Evolutionary conservation across 2,329 filamentous ascomycete genomes (phyloP).

Genomic region (Pseudogymnoascus verrucosus): DNA sequence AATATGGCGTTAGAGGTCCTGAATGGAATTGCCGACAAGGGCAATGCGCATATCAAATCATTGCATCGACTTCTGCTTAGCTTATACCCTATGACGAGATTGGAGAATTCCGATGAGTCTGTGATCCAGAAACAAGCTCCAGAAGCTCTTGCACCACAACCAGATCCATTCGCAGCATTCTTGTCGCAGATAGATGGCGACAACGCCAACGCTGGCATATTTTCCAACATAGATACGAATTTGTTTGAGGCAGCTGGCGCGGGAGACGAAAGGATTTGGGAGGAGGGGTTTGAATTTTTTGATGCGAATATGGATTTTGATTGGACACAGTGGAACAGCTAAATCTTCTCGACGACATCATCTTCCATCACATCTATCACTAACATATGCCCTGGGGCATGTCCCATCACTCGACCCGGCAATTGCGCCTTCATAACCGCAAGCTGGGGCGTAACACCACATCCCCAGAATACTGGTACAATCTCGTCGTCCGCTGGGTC

Average conservation of each 20-base stretch:
- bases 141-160: not conserved
- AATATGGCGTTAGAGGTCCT: slow-evolving; percentile 39
- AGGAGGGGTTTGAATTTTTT: slow-evolving; percentile 32
- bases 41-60: slow-evolving; percentile 41
- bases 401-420: slow-evolving; percentile 50
- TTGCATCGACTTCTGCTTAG: slow-evolving; percentile 32
- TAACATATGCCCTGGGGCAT: slow-evolving; percentile 56
- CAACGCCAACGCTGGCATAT: not conserved
- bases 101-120: slow-evolving; percentile 9
- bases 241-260: slow-evolving; percentile 27
- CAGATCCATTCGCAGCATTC: not conserved
- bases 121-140: slow-evolving; percentile 21
- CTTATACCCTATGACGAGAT: slow-evolving; percentile 19
- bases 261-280: slow-evolving; percentile 34
- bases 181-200: slow-evolving; percentile 3
- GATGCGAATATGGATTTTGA: slow-evolving; percentile 34
- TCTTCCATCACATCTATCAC: slow-evolving; percentile 44
- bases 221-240: slow-evolving; percentile 7
- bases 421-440: slow-evolving; percentile 49
- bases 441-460: slow-evolving; percentile 59
- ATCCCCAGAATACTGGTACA: slow-evolving; percentile 55
- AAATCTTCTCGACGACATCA: slow-evolving; percentile 25
- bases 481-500: slow-evolving; percentile 36
- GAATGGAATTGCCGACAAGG: slow-evolving; percentile 42
- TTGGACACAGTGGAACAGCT: slow-evolving; percentile 13